Evolutionary conservation across 169 alveolate species (phyloP).

Genomic region (Eimeria praecox): DNA sequence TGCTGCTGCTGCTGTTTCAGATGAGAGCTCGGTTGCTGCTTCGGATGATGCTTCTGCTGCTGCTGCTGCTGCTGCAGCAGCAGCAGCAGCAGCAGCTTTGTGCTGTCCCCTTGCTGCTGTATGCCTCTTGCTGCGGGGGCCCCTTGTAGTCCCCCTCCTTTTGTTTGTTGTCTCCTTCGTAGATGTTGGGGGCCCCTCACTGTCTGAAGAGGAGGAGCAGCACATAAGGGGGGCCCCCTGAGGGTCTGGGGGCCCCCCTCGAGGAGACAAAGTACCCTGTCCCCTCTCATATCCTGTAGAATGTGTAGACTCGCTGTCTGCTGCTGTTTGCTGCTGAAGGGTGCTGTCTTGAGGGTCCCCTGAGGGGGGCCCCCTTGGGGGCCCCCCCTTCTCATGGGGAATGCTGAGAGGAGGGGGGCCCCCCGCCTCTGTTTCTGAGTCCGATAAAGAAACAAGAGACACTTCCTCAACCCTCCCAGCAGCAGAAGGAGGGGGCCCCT

Average conservation of each 20-base stretch:
- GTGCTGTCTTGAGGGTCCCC: neutral
- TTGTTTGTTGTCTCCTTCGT: neutral
- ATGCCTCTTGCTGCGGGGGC: neutral
- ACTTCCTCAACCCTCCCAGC: neutral
- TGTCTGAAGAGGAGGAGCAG: neutral
- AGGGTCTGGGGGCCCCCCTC: neutral
- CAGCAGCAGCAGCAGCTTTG: neutral
- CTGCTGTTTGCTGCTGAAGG: neutral
- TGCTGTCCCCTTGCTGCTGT: neutral
- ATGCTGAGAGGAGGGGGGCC: neutral
- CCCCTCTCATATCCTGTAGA: no score
- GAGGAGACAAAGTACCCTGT: neutral
- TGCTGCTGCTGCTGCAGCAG: neutral
- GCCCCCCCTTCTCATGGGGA: neutral
- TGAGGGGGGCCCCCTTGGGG: neutral
- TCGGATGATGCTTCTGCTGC: neutral
- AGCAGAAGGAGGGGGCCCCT: constrained; percentile 11
- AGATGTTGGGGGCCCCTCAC: neutral
- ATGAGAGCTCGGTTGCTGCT: no score
- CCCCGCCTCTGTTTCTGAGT: neutral
- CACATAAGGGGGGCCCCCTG: neutral
- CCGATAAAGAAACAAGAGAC: neutral
- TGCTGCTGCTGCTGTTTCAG: neutral
- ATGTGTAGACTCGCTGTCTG: neutral
- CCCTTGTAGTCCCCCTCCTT: neutral